Percentiles rank a stretch among this genome's conserved stretches.
Conservation (phyloP, 768 basidiomycete species). For the Termitomyces sp. region DNA sequence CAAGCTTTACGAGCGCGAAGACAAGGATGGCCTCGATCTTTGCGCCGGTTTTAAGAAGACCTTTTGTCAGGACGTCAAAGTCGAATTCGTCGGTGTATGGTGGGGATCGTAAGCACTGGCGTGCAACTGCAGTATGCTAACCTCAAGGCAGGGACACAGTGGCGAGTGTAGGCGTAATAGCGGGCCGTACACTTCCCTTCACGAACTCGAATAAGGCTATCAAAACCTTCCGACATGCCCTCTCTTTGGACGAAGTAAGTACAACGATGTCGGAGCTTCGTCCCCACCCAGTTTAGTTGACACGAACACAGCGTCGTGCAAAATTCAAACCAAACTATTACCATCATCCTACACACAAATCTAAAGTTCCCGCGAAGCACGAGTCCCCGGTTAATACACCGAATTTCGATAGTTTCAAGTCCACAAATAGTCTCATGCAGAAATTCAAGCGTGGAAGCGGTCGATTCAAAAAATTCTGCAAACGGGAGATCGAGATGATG, state of each 20-base stretch:
- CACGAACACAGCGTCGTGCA: conserved; percentile 48
- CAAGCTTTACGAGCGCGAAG: conserved; percentile 58
- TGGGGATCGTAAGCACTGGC: conserved; percentile 23
- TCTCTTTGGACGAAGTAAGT: conserved; percentile 72
- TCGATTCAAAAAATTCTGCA: conserved; percentile 2
- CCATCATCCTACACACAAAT: conserved; percentile 37
- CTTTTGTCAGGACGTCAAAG: conserved; percentile 59
- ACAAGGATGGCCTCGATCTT: conserved; percentile 38
- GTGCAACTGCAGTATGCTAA: not conserved
- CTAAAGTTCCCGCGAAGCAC: conserved; percentile 13
- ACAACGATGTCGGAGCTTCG: not conserved
- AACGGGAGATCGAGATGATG: conserved; percentile 1
- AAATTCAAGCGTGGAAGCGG: conserved; percentile 5
- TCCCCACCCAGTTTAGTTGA: not conserved
- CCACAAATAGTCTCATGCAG: conserved; percentile 2
- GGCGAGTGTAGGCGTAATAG: conserved; percentile 66
- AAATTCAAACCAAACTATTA: conserved; percentile 63
- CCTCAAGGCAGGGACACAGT: conserved; percentile 72
- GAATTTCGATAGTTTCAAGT: not conserved
- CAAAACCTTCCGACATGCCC: conserved; percentile 71
- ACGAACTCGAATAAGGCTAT: conserved; percentile 59
- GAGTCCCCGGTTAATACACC: conserved; percentile 25
- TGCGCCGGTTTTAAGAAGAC: conserved; percentile 69
- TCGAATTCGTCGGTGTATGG: conserved; percentile 85
- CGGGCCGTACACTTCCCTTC: conserved; percentile 61